Percentiles rank a stretch among this genome's conserved stretches.
phyloP scores from a whole-genome alignment of 2,329 filamentous ascomycete species.

The Trichophyton schoenleinii region DNA sequence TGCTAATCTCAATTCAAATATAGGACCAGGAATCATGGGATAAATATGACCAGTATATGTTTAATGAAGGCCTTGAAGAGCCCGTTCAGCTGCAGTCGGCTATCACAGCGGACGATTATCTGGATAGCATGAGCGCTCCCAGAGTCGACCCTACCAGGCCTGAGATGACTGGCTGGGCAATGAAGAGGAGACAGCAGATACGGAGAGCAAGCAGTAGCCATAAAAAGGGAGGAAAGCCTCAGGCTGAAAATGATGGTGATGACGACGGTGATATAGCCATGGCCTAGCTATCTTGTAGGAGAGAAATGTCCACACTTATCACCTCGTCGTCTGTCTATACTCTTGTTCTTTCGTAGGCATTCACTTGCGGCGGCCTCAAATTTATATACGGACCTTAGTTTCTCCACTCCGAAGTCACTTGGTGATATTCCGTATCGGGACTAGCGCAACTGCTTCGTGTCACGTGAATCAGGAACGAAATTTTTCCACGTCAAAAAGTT shows the following conservation, averaged over 20 bases:
- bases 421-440: background rate
- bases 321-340: background rate
- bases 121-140: slow-evolving; percentile 51
- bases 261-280: background rate
- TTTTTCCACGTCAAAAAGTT: background rate
- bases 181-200: slow-evolving; percentile 32
- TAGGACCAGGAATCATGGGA: slow-evolving; percentile 58
- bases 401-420: background rate
- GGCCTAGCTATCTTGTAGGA: background rate
- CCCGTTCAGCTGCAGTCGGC: slow-evolving; percentile 41
- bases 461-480: slow-evolving; percentile 1
- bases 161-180: slow-evolving; percentile 34
- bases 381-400: background rate
- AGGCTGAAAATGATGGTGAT: slow-evolving; percentile 8
- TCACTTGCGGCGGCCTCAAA: background rate
- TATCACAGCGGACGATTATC: slow-evolving; percentile 47
- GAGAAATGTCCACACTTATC: background rate
- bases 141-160: slow-evolving; percentile 33
- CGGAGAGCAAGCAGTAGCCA: slow-evolving; percentile 17
- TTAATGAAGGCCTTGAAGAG: slow-evolving; percentile 36
- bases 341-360: no score
- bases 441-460: background rate
- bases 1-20: background rate
- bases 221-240: slow-evolving; percentile 12
- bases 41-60: slow-evolving; percentile 61